Percentiles rank a stretch among this genome's conserved stretches.
These are phyloP conservation scores for Tetrapisispora pingtungensis DNA, from an alignment of 805 yeast genomes.

Conservation along the genomic window DNA sequence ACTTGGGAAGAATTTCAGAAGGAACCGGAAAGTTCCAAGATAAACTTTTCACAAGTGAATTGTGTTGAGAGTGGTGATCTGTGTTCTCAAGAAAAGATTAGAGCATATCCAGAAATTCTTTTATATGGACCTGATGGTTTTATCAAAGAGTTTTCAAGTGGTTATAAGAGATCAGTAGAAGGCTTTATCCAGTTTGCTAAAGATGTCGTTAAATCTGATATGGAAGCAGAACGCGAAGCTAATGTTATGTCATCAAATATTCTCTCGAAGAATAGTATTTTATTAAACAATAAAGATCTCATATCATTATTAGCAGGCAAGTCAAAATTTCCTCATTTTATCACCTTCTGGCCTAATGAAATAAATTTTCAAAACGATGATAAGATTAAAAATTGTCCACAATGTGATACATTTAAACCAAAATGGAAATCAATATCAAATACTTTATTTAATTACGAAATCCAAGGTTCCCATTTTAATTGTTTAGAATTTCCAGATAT, in stretches of 20 bases:
- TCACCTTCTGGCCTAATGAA: conserved; percentile 58
- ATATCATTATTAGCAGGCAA: conserved; percentile 42
- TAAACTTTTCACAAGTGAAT: conserved; percentile 66
- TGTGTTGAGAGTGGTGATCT: conserved; percentile 83
- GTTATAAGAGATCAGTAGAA: conserved; percentile 37
- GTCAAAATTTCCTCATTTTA: conserved; percentile 40
- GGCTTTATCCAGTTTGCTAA: conserved; percentile 44
- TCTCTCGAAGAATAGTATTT: conserved; percentile 20
- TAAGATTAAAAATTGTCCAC: conserved; percentile 35
- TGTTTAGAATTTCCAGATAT: conserved; percentile 42
- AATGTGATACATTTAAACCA: conserved; percentile 42
- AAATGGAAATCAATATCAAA: conserved; percentile 52
- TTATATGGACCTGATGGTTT: conserved; percentile 53
- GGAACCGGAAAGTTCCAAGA: conserved; percentile 34
- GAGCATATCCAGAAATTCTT: conserved; percentile 59
- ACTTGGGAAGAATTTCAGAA: conserved; percentile 42
- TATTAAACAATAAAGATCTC: conserved; percentile 34
- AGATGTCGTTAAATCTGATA: conserved; percentile 38
- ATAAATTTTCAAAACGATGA: conserved; percentile 19
- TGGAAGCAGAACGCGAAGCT: conserved; percentile 11
- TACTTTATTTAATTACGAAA: conserved; percentile 30
- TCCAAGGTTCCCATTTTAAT: conserved; percentile 47
- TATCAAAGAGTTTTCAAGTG: conserved; percentile 39
- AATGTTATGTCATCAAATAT: conserved; percentile 23
- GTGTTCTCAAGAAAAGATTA: conserved; percentile 57